Evolutionary conservation across 192 early-diverging fungal genomes (phyloP).

Genomic region (Linderina pennispora): DNA sequence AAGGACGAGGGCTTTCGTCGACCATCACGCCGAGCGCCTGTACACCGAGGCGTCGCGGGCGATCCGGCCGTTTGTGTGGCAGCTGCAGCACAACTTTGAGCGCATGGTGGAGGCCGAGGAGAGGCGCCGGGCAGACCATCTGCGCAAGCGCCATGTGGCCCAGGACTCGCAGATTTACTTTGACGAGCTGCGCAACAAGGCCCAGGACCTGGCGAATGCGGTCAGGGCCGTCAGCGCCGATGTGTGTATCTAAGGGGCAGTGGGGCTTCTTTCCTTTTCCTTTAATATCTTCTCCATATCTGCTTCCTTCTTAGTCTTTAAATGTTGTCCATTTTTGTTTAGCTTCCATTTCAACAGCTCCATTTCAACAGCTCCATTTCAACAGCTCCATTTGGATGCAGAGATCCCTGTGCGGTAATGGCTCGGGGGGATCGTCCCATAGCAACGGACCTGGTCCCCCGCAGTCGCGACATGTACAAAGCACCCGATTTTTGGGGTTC

Average conservation of each 20-base stretch:
- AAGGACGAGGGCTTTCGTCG: conserved; percentile 51
- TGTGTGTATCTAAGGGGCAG: conserved; percentile 1
- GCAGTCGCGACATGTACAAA: too few relatives aligned
- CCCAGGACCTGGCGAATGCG: conserved; percentile 49
- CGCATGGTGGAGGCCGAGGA: conserved; percentile 69
- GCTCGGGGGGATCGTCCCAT: too few relatives aligned
- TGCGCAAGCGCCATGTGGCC: conserved; percentile 50
- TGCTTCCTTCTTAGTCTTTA: too few relatives aligned
- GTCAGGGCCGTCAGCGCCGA: conserved; percentile 32
- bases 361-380: too few relatives aligned
- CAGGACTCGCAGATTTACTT: conserved; percentile 66
- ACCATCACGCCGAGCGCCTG: conserved; percentile 58
- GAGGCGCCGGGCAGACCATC: conserved; percentile 53
- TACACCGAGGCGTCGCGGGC: conserved; percentile 57
- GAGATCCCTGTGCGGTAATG: background rate
- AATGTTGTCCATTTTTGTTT: background rate
- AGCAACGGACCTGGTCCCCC: too few relatives aligned
- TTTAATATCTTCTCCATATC: background rate
- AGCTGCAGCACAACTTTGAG: conserved; percentile 63
- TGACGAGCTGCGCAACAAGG: conserved; percentile 53
- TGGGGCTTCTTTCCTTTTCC: background rate
- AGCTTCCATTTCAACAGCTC: background rate
- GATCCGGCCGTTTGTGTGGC: conserved; percentile 63
- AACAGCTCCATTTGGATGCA: too few relatives aligned
- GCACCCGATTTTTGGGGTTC: too few relatives aligned